Evolutionary conservation across 2,329 filamentous ascomycete species (phyloP).

Genomic region (Colletotrichum paranaense): DNA sequence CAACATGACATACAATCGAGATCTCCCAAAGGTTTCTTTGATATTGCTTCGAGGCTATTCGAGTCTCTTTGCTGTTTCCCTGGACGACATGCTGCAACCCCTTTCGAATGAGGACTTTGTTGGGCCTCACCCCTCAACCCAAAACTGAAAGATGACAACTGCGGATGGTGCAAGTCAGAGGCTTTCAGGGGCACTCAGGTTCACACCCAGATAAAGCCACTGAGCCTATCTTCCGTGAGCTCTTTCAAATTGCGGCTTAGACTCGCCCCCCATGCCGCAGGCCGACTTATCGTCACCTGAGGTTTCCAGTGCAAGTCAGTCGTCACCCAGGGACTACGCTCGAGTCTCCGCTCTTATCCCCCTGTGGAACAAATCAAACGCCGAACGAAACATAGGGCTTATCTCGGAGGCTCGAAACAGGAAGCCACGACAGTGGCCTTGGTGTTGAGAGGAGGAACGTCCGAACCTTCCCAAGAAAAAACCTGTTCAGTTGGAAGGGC

Average conservation of each 20-base stretch:
- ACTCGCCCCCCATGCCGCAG: conserved; percentile 1
- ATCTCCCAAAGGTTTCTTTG: neutral
- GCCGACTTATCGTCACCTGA: conserved; percentile 1
- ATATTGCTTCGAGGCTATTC: neutral
- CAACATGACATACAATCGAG: neutral
- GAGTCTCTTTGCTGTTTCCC: neutral
- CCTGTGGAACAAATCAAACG: neutral
- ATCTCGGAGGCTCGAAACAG: conserved; percentile 13
- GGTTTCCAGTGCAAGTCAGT: neutral
- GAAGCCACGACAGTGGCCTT: conserved; percentile 26
- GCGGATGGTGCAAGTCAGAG: neutral
- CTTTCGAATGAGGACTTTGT: neutral
- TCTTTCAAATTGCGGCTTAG: neutral
- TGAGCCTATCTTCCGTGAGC: neutral
- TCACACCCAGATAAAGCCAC: conserved; percentile 27
- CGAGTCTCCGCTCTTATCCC: neutral
- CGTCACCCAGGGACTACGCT: neutral
- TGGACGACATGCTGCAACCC: neutral
- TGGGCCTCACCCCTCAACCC: neutral
- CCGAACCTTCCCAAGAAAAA: conserved; percentile 21
- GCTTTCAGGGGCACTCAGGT: neutral
- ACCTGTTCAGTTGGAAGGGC: conserved; percentile 3
- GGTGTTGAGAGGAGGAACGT: conserved; percentile 25
- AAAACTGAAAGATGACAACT: conserved; percentile 1
- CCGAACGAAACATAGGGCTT: conserved; percentile 22